Evolutionary conservation across 176 grass and related monocot species (phyloP), one percentile per base, ranked within the genome.

Genomic region (Oryza coarctata): DNA sequence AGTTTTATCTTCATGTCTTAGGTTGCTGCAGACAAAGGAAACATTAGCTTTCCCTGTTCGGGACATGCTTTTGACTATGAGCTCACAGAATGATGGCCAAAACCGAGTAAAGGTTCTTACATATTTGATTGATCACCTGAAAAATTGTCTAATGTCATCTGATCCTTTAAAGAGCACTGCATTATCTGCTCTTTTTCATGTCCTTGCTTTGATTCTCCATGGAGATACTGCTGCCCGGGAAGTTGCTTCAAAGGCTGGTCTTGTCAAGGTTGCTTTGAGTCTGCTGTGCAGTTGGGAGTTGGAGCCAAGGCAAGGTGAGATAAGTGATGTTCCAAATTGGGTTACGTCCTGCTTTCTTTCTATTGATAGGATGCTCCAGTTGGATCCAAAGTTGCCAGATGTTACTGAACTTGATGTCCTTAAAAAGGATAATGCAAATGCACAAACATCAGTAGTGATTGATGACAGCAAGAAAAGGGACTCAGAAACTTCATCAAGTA

Each of bases 181-280:
- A 76, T 77, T 99, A 28, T 95, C 93, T 80, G 83, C 93, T 18
- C 65, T 94, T 71, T 95, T 95, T 63, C 96, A 99, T 88, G 93
- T 99, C 70, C 84, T 99, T 77, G 91, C 96, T 86, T 85, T 99
- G 77, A 91, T 99, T 89, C 88, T 99, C 12, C 91, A 99, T 90
- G 96, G 90, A 71, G 96, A 99, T 74, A 72, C 77, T 33, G 93
- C 84, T 61, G 91, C 93, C 30, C 89, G 96, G 55, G 91, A 95
- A 79, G 85, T 93, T 84, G 89, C 89, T 39, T 90, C 82, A 47
- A 77, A 90, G 65, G 89, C 89, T 74, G 93, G 93, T 84, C 79
- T 99, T 75, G 72, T 93, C 64, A 99, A 92, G 80, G 85, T 90
- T 80, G 86, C 93, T 90, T 85, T 99, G 69, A 91, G 88, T 77